Conservation (phyloP, 805 yeast genomes). For the Cyberlindnera sargentensis region DNA sequence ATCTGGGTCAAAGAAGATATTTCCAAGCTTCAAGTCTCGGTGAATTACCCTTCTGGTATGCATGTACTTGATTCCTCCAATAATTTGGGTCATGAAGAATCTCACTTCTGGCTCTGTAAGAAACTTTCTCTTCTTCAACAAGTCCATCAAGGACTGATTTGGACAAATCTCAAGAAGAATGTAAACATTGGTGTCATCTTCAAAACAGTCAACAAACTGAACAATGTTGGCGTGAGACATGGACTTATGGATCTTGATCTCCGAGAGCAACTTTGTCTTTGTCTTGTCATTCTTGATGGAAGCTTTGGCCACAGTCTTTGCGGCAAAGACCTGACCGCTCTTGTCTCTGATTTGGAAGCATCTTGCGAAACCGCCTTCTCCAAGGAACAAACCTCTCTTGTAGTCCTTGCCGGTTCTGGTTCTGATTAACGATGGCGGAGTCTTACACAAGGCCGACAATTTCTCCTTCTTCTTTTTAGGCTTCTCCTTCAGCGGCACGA, state of each 20-base stretch:
- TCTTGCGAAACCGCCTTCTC: slow-evolving; percentile 98
- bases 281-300: slow-evolving; percentile 90
- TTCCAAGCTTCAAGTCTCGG: slow-evolving; percentile 93
- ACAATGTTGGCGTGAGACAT: slow-evolving; percentile 88
- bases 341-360: slow-evolving; percentile 96
- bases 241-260: slow-evolving; percentile 89
- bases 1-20: slow-evolving; percentile 86
- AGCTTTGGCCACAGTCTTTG: slow-evolving; percentile 95
- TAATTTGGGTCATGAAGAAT: slow-evolving; percentile 81
- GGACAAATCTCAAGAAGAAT: slow-evolving; percentile 92
- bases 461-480: slow-evolving; percentile 81
- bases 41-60: slow-evolving; percentile 91
- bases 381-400: slow-evolving; percentile 83
- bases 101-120: slow-evolving; percentile 90
- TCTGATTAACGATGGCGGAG: slow-evolving; percentile 92
- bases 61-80: slow-evolving; percentile 91
- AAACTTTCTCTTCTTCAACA: slow-evolving; percentile 76
- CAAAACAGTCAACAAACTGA: slow-evolving; percentile 92
- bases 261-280: slow-evolving; percentile 73
- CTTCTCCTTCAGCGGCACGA: slow-evolving; percentile 24
- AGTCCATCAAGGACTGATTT: slow-evolving; percentile 89
- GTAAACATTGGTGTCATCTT: slow-evolving; percentile 91
- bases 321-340: slow-evolving; percentile 82
- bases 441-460: slow-evolving; percentile 83
- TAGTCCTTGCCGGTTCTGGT: slow-evolving; percentile 84